Evolutionary conservation across 108 stramenopile genomes (phyloP), one percentile per base, ranked within the genome.

Genomic region (Nannochloropsis salina): DNA sequence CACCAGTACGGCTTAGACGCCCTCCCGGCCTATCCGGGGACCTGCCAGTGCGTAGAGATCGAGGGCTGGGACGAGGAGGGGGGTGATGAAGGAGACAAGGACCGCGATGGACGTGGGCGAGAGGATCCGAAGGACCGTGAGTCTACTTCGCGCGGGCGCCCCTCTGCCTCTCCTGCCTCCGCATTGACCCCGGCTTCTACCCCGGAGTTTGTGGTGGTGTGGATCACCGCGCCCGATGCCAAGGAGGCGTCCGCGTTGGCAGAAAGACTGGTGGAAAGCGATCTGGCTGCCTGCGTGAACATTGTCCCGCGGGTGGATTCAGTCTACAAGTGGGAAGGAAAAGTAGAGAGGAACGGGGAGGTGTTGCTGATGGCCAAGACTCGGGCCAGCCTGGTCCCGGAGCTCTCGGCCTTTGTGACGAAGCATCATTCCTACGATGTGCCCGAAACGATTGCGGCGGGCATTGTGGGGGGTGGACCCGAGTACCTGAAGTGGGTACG

Each of bases 1-100:
- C 84, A 92, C 44, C 94, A 95, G 84, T 97, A 95, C 87, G 90
- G 92, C 44, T 83, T 96, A 21, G 61, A 44, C 1, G 84, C 84
- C 88, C 41, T 87, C 11, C 87, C 87, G 44, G 44, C 80, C 20
- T 88, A 84, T 41, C 44, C 11, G 15, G 86, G 86, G 41, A 74
- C 74, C 31, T 12, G 20, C 9, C 86, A 87, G 42, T 83, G 45
- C 43, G 83, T 84, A 0, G 61, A 6, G 61, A 74, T 74, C 61
- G 61, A 74, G 61, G 61, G 61, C 61, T 74, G 61, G 61, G 61
- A 74, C 61, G 61, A 74, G 6, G 61, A 74, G n/a, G 61, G 61
- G 2, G 61, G 20, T 1, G 61, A 74, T 1, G 61, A n/a, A 74
- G 61, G 61, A n/a, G 61, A n/a, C 3, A n/a, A 31, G n/a, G 61